Percentiles rank a stretch among this genome's conserved stretches.
phyloP scores from a whole-genome alignment of 306 rosid genomes.

The Gleditsia sinensis region DNA sequence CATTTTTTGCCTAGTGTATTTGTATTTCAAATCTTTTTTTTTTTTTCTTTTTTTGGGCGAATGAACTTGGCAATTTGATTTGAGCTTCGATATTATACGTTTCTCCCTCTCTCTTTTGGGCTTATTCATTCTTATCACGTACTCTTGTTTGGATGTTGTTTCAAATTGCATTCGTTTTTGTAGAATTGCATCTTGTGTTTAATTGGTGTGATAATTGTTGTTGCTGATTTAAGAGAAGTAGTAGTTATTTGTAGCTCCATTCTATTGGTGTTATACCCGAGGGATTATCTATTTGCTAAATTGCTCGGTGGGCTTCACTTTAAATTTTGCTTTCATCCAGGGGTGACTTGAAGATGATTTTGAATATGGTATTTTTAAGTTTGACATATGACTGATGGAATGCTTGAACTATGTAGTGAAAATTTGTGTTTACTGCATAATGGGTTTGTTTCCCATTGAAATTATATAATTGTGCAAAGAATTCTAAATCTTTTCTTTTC shows the following conservation, averaged over 20 bases:
- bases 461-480: neutral
- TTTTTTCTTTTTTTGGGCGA: neutral
- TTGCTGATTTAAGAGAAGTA: neutral
- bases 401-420: neutral
- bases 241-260: neutral
- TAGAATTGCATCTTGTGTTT: neutral
- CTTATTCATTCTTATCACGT: neutral
- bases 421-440: neutral
- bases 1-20: neutral
- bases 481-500: neutral
- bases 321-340: neutral
- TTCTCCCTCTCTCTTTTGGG: neutral
- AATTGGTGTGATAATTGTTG: neutral
- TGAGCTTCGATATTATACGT: neutral
- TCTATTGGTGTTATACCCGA: neutral
- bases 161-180: neutral
- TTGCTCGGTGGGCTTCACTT: neutral
- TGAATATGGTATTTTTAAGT: neutral
- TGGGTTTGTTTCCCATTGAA: neutral
- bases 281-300: constrained; percentile 14
- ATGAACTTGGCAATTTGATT: neutral
- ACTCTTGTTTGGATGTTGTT: neutral
- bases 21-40: too few relatives aligned
- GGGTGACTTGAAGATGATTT: neutral
- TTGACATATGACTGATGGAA: neutral